Evolutionary conservation across 345 rosid species (phyloP).

Genomic region (Acer negundo): DNA sequence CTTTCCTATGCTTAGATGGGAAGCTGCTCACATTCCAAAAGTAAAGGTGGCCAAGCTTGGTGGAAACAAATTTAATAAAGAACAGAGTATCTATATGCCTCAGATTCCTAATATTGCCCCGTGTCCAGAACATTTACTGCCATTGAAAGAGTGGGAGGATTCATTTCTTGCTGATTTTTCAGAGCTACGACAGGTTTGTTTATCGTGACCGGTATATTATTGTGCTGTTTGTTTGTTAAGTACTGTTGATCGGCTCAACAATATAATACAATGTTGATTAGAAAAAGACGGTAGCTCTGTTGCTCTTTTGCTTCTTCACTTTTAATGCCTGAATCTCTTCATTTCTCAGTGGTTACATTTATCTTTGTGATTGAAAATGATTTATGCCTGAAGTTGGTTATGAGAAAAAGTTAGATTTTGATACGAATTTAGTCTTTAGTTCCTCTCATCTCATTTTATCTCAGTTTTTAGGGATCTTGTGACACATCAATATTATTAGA

Average conservation of each 20-base stretch:
- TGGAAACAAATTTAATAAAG: slow-evolving; percentile 39
- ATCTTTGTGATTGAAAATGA: background rate
- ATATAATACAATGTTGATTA: background rate
- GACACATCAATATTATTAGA: background rate
- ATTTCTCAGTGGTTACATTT: background rate
- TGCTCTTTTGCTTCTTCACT: background rate
- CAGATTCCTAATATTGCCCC: slow-evolving; percentile 76
- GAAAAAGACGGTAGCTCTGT: background rate
- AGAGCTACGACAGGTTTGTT: slow-evolving; percentile 61
- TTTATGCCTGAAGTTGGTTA: too few relatives aligned
- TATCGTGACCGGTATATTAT: background rate
- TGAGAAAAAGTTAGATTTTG: too few relatives aligned
- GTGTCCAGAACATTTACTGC: slow-evolving; percentile 66
- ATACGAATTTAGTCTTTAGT: background rate
- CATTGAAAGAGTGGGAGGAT: slow-evolving; percentile 81
- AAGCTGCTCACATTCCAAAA: slow-evolving; percentile 78
- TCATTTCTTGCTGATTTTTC: slow-evolving; percentile 78
- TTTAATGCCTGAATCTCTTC: background rate
- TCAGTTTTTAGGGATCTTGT: background rate
- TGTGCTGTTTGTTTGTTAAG: background rate
- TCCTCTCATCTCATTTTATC: background rate
- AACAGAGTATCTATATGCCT: slow-evolving; percentile 89
- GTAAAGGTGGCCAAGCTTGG: slow-evolving; percentile 71
- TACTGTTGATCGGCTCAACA: background rate
- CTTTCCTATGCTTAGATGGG: slow-evolving; percentile 67